Percentiles rank a stretch among this genome's conserved stretches.
Conservation (phyloP, 345 rosid species). For the Theobroma cacao region DNA sequence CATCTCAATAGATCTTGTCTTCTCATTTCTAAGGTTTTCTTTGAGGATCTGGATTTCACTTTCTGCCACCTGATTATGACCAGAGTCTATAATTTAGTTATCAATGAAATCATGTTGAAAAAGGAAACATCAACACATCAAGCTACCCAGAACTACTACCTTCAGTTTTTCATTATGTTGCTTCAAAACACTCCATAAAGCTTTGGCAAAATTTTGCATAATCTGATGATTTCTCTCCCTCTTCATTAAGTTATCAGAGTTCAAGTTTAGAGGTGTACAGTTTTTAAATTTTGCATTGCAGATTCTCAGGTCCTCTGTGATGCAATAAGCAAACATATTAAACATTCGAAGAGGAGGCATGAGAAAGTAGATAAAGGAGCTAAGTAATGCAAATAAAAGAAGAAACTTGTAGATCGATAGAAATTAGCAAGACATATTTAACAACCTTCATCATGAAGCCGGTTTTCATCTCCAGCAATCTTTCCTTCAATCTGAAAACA, state of each 20-base stretch:
- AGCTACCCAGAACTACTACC: conserved; percentile 34
- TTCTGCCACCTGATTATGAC: conserved; percentile 60
- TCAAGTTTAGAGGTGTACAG: conserved; percentile 13
- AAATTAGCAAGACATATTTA: conserved; percentile 11
- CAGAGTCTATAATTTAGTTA: background rate
- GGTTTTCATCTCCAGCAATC: conserved; percentile 17
- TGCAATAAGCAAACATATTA: conserved; percentile 2
- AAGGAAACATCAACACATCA: conserved; percentile 17
- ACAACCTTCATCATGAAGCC: conserved; percentile 36
- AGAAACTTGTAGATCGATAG: background rate
- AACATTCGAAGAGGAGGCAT: background rate
- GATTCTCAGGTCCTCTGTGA: conserved; percentile 25
- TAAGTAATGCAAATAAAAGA: background rate
- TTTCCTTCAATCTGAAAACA: conserved; percentile 43
- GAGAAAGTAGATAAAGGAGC: background rate
- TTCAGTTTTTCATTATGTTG: conserved; percentile 62
- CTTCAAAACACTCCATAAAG: conserved; percentile 77
- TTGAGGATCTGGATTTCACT: conserved; percentile 47
- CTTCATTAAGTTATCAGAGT: conserved; percentile 23
- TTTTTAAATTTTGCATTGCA: conserved; percentile 21
- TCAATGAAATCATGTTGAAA: conserved; percentile 3
- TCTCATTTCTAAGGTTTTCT: conserved; percentile 50
- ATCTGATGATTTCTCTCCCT: conserved; percentile 49
- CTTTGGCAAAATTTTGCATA: conserved; percentile 67
- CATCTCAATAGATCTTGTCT: conserved; percentile 41